These are phyloP conservation scores for Ascochyta koolunga DNA, from an alignment of 2,329 filamentous ascomycete species.

Conservation along the genomic window DNA sequence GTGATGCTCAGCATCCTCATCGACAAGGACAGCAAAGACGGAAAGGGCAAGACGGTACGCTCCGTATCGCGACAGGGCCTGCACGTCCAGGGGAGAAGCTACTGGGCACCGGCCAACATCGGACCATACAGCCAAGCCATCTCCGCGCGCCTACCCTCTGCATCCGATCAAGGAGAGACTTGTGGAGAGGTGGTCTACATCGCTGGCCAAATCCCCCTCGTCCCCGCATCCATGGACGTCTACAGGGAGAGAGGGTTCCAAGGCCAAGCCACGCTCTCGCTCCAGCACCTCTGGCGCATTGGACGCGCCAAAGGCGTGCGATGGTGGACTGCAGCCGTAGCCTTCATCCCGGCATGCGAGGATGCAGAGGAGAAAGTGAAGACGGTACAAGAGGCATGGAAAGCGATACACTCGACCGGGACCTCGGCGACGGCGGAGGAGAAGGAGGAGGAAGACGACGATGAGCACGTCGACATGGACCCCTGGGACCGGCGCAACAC, in stretches of 20 bases:
- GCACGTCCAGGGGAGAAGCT: conserved; percentile 91
- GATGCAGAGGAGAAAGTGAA: conserved; percentile 33
- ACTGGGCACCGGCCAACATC: conserved; percentile 98
- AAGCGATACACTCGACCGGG: conserved; percentile 28
- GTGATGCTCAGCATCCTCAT: conserved; percentile 65
- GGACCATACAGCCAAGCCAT: conserved; percentile 95
- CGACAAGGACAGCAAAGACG: conserved; percentile 21
- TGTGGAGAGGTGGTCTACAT: conserved; percentile 62
- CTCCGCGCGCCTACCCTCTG: conserved; percentile 52
- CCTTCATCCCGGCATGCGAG: conserved; percentile 39
- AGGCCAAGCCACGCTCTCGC: conserved; percentile 70
- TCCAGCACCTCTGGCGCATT: conserved; percentile 91
- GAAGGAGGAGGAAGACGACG: conserved; percentile 61
- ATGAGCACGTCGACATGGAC: conserved; percentile 59
- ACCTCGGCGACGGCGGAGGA: conserved; percentile 4
- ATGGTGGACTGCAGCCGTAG: conserved; percentile 77
- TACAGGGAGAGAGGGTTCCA: conserved; percentile 51
- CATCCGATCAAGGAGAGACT: background rate
- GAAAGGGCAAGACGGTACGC: conserved; percentile 27
- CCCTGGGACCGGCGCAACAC: conserved; percentile 71
- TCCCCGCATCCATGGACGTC: conserved; percentile 78
- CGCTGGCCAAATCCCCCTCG: conserved; percentile 89
- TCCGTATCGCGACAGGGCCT: conserved; percentile 58
- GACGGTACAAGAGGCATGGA: conserved; percentile 55
- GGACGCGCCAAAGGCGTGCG: conserved; percentile 72